These are phyloP conservation scores for Cryptococcus amylolentus DNA, from an alignment of 1,284 basidiomycete species.

Conservation along the genomic window DNA sequence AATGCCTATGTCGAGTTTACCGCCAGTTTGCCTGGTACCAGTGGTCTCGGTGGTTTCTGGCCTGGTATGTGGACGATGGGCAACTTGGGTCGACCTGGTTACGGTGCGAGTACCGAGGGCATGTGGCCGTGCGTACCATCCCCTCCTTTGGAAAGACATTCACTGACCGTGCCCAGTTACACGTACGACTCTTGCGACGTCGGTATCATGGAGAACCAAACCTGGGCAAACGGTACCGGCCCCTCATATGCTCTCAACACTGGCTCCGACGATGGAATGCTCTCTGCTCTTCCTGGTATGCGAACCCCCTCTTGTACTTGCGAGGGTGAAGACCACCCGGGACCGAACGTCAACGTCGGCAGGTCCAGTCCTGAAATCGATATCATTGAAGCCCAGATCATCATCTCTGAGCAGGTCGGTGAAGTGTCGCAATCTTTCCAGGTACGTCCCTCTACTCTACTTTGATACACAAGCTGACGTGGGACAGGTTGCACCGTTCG, in stretches of 20 bases:
- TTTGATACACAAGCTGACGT: too few species aligned
- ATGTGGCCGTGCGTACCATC: constrained; percentile 53
- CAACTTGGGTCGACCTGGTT: constrained; percentile 51
- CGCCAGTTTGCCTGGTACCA: constrained; percentile 41
- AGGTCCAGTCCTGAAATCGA: constrained; percentile 67
- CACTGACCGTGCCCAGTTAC: constrained; percentile 23
- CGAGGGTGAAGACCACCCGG: constrained; percentile 61
- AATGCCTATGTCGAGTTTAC: constrained; percentile 46
- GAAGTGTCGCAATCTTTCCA: constrained; percentile 32
- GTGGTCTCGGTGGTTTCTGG: constrained; percentile 52
- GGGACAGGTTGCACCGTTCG: constrained; percentile 47
- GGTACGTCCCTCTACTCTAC: constrained; percentile 5
- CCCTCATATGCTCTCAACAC: constrained; percentile 45
- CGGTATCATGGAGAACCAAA: constrained; percentile 49
- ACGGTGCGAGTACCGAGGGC: constrained; percentile 67
- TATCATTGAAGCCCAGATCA: constrained; percentile 59
- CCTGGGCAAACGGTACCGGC: constrained; percentile 42
- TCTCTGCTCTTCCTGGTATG: constrained; percentile 54
- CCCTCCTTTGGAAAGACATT: not conserved
- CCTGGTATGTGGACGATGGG: constrained; percentile 54
- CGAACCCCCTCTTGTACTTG: constrained; percentile 55
- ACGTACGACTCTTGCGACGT: constrained; percentile 44
- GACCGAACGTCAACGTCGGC: constrained; percentile 56
- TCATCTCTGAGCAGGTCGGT: constrained; percentile 14
- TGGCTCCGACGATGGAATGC: constrained; percentile 28